Conservation (phyloP, 1,284 basidiomycete genomes). For the Moesziomyces antarcticus region DNA sequence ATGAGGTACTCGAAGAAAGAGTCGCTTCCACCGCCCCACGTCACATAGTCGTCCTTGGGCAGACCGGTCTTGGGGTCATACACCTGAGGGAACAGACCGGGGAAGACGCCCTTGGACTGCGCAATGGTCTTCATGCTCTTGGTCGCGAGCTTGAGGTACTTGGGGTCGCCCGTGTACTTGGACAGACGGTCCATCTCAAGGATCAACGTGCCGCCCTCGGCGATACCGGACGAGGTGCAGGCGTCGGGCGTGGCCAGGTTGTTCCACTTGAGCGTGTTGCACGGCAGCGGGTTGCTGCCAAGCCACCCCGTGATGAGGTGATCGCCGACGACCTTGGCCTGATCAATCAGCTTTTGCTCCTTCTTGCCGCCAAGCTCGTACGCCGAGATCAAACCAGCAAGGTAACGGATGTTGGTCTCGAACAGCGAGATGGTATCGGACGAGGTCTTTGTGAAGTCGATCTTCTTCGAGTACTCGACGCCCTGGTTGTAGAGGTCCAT, state of each 20-base stretch:
- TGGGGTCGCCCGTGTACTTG: constrained; percentile 51
- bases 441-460: constrained; percentile 52
- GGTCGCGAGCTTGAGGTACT: constrained; percentile 46
- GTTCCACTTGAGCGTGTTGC: constrained; percentile 58
- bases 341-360: constrained; percentile 50
- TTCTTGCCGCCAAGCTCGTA: constrained; percentile 60
- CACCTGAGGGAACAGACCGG: constrained; percentile 47
- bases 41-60: constrained; percentile 49
- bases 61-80: constrained; percentile 16
- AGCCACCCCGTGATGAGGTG: constrained; percentile 56
- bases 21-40: constrained; percentile 62
- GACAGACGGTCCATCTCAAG: constrained; percentile 57
- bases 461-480: constrained; percentile 29
- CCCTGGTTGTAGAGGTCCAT: constrained; percentile 42
- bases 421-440: constrained; percentile 48
- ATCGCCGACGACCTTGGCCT: constrained; percentile 55
- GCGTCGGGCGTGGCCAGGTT: constrained; percentile 16
- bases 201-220: constrained; percentile 56
- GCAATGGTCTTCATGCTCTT: constrained; percentile 54
- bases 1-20: constrained; percentile 61
- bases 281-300: constrained; percentile 53
- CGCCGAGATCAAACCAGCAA: constrained; percentile 57
- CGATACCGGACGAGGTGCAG: constrained; percentile 42
- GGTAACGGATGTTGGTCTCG: constrained; percentile 62
- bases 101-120: constrained; percentile 36